A percentile compares a stretch with the other conserved stretches of the same genome.
Conservation (phyloP, 805 yeast genomes). For the Cyberlindnera mrakii region DNA sequence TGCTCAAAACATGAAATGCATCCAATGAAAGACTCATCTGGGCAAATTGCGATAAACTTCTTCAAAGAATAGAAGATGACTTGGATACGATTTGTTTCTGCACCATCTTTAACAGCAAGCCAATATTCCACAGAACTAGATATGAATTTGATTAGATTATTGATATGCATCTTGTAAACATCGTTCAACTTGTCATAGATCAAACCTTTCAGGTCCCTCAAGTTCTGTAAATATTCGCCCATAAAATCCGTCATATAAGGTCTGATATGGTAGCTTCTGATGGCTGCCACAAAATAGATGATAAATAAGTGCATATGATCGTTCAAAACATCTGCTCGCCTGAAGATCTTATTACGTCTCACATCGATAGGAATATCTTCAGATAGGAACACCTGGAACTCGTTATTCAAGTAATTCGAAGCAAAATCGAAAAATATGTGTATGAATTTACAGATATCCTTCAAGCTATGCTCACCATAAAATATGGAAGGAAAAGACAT, state of each 20-base stretch:
- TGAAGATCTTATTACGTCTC: conserved; percentile 7
- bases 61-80: conserved; percentile 21
- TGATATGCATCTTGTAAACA: conserved; percentile 10
- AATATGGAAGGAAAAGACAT: conserved; percentile 17
- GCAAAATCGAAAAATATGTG: conserved; percentile 19
- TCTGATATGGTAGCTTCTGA: conserved; percentile 27
- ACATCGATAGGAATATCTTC: conserved; percentile 8
- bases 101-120: conserved; percentile 6
- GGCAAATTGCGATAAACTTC: conserved; percentile 18
- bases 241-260: conserved; percentile 25
- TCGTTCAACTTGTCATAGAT: conserved; percentile 12
- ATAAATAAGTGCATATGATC: conserved; percentile 18
- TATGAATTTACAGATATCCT: conserved; percentile 18
- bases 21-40: conserved; percentile 13
- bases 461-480: conserved; percentile 17
- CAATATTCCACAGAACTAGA: conserved; percentile 11
- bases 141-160: conserved; percentile 14
- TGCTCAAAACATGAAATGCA: conserved; percentile 10
- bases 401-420: conserved; percentile 14
- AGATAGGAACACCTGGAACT: conserved; percentile 14
- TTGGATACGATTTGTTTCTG: conserved; percentile 17
- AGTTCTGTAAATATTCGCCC: conserved; percentile 23
- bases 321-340: conserved; percentile 18
- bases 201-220: conserved; percentile 13
- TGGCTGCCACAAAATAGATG: conserved; percentile 25